phyloP scores from a whole-genome alignment of 805 yeast genomes.

The Lachancea meyersii region DNA sequence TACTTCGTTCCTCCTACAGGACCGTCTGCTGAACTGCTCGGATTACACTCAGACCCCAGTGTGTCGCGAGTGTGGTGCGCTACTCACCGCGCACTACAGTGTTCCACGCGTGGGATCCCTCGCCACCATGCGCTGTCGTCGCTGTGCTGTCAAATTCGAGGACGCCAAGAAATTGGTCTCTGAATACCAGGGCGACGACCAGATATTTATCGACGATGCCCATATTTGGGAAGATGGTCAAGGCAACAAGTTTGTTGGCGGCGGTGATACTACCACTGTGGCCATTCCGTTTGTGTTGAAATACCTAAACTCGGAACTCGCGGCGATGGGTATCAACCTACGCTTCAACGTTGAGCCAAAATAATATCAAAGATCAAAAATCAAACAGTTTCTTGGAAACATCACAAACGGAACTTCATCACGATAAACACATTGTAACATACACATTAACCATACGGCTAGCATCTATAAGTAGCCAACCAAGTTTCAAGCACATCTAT shows the following conservation, averaged over 20 bases:
- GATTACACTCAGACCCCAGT: slow-evolving; percentile 89
- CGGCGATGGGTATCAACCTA: slow-evolving; percentile 97
- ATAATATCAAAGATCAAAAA: slow-evolving; percentile 16
- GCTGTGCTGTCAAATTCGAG: slow-evolving; percentile 74
- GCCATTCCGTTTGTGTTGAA: slow-evolving; percentile 96
- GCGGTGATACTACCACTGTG: slow-evolving; percentile 87
- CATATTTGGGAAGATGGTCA: slow-evolving; percentile 97
- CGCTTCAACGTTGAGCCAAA: slow-evolving; percentile 77
- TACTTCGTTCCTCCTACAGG: slow-evolving; percentile 89
- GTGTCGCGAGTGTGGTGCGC: slow-evolving; percentile 90
- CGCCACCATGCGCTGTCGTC: slow-evolving; percentile 78
- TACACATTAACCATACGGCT: background rate
- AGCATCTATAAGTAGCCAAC: background rate
- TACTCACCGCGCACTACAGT: slow-evolving; percentile 80
- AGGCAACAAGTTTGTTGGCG: slow-evolving; percentile 87
- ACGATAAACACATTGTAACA: background rate
- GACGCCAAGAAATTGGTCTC: slow-evolving; percentile 41
- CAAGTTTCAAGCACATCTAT: background rate
- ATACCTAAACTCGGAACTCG: slow-evolving; percentile 87
- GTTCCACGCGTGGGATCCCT: slow-evolving; percentile 86
- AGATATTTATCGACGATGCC: slow-evolving; percentile 52
- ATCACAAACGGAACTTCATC: background rate
- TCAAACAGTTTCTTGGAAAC: too few species aligned
- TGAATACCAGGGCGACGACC: slow-evolving; percentile 28
- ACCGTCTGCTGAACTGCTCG: slow-evolving; percentile 87